Percentiles rank a stretch among this genome's conserved stretches.
phyloP scores from a whole-genome alignment of 202 grass and related monocot species.

The Sporobolus alterniflorus region DNA sequence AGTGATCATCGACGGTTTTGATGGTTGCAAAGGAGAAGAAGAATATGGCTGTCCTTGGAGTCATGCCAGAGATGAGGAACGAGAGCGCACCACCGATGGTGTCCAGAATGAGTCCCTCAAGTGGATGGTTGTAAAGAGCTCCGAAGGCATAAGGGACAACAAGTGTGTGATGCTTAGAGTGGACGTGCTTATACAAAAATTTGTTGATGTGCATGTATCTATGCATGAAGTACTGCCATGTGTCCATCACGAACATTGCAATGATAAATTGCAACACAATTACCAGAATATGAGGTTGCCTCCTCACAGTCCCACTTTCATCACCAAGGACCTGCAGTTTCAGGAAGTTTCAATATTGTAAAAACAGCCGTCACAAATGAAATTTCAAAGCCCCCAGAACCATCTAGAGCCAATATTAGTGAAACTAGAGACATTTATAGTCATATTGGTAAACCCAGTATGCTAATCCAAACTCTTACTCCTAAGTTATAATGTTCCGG shows the following conservation, averaged over 20 bases:
- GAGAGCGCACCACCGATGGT: slow-evolving; percentile 62
- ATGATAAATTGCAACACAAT: slow-evolving; percentile 55
- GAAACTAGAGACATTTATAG: no score
- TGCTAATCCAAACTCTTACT: no score
- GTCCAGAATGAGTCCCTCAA: slow-evolving; percentile 78
- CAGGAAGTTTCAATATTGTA: background rate
- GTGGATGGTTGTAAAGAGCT: slow-evolving; percentile 82
- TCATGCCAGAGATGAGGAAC: slow-evolving; percentile 53
- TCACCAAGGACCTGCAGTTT: slow-evolving; percentile 65
- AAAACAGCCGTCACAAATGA: background rate
- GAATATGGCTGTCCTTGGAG: slow-evolving; percentile 68
- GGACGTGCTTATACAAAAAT: slow-evolving; percentile 84
- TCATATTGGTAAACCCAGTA: no score
- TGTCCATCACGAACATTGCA: slow-evolving; percentile 85
- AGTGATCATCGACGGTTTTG: slow-evolving; percentile 79
- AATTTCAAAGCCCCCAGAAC: background rate
- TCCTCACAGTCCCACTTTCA: slow-evolving; percentile 42
- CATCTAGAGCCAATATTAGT: no score
- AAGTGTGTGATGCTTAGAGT: slow-evolving; percentile 81
- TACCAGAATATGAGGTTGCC: slow-evolving; percentile 42
- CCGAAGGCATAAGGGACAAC: slow-evolving; percentile 73
- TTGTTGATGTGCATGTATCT: slow-evolving; percentile 89
- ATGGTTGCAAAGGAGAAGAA: slow-evolving; percentile 82
- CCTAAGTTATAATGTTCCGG: no score
- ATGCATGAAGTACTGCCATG: slow-evolving; percentile 94